Evolutionary conservation across 2,329 filamentous ascomycete species (phyloP).

Genomic region (Leptodontidium sp.): DNA sequence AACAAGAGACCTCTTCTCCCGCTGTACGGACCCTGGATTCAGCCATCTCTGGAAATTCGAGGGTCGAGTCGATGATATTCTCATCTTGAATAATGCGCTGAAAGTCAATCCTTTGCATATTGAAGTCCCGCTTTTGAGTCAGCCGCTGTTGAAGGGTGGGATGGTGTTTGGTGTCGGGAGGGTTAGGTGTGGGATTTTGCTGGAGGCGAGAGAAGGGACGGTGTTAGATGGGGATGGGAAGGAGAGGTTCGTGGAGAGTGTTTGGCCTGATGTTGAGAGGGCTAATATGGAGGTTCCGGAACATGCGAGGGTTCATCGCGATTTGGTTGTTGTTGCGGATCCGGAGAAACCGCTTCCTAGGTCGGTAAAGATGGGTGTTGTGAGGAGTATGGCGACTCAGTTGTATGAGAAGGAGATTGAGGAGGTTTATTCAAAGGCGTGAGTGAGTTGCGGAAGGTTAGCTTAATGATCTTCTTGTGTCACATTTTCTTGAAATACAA

Average conservation of each 20-base stretch:
- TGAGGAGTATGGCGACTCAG: conserved; percentile 22
- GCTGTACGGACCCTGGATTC: conserved; percentile 29
- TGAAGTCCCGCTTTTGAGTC: conserved; percentile 48
- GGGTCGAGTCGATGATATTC: conserved; percentile 51
- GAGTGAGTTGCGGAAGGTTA: neutral
- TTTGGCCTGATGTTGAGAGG: conserved; percentile 35
- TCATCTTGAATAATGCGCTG: conserved; percentile 54
- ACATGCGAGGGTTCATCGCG: conserved; percentile 31
- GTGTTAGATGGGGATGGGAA: neutral
- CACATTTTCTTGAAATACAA: no score
- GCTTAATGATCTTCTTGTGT: no score
- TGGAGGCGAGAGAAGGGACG: conserved; percentile 28
- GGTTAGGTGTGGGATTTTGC: conserved; percentile 28
- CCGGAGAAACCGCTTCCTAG: conserved; percentile 30
- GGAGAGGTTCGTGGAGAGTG: conserved; percentile 23
- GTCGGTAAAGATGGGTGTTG: conserved; percentile 32
- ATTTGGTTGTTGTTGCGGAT: conserved; percentile 30
- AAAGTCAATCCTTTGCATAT: conserved; percentile 55
- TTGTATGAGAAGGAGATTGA: conserved; percentile 31
- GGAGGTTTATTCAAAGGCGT: conserved; percentile 13
- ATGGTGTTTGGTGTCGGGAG: conserved; percentile 49
- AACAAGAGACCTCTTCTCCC: conserved; percentile 52
- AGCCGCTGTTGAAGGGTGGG: conserved; percentile 45
- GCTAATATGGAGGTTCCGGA: conserved; percentile 34
- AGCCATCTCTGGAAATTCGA: conserved; percentile 48